Percentiles rank a stretch among this genome's conserved stretches.
Conservation (phyloP, 2,329 filamentous ascomycete species). For the Colletotrichum chrysophilum region DNA sequence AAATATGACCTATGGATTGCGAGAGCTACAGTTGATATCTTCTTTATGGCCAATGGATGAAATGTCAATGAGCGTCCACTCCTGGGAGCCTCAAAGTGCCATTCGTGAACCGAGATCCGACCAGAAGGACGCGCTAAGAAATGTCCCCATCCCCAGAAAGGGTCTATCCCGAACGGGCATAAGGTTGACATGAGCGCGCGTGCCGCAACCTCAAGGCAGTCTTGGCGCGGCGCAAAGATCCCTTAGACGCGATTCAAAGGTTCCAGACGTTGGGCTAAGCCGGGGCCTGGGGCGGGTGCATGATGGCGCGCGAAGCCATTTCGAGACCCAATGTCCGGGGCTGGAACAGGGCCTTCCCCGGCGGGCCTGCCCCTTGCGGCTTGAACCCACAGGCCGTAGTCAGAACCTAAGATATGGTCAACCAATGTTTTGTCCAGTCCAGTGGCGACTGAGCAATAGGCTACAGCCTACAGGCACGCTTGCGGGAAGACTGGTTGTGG, state of each 20-base stretch:
- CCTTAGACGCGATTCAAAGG: slow-evolving; percentile 1
- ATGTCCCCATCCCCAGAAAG: not conserved
- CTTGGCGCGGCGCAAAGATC: slow-evolving; percentile 3
- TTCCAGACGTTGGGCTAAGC: not conserved
- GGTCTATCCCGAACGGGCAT: not conserved
- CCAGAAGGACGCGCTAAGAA: not conserved
- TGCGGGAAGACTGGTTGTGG: not conserved
- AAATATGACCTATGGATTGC: not conserved
- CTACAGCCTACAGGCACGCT: not conserved
- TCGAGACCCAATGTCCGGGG: slow-evolving; percentile 5
- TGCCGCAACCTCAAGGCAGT: not conserved
- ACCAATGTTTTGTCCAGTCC: not conserved
- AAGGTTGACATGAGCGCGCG: not conserved
- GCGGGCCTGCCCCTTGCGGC: not conserved
- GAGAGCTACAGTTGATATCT: not conserved
- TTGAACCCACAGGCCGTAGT: not conserved
- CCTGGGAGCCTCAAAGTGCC: not conserved
- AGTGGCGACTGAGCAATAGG: not conserved
- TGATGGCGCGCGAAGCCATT: not conserved
- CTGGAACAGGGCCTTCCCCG: not conserved
- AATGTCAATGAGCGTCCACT: not conserved
- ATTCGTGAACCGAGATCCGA: not conserved
- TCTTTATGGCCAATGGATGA: not conserved
- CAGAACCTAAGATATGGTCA: not conserved
- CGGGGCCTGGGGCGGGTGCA: not conserved